These are phyloP conservation scores for Camelina neglecta DNA, from an alignment of 345 rosid genomes.

Conservation along the genomic window DNA sequence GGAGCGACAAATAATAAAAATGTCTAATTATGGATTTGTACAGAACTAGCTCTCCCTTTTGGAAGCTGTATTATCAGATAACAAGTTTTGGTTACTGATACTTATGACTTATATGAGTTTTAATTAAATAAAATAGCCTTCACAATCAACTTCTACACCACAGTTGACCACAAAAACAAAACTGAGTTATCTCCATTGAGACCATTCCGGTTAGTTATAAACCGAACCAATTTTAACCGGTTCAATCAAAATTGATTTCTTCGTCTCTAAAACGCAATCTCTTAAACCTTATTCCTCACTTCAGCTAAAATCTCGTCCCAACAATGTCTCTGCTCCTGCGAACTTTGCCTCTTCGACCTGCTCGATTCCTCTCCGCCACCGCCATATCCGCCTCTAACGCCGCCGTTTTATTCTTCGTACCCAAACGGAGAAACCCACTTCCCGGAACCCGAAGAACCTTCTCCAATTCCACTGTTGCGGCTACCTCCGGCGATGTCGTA, in stretches of 20 bases:
- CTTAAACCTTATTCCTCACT: slow-evolving; percentile 23
- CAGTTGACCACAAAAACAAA: neutral
- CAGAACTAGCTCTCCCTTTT: slow-evolving; percentile 32
- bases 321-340: slow-evolving; percentile 55
- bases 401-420: slow-evolving; percentile 24
- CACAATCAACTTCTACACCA: too few species aligned
- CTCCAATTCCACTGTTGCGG: slow-evolving; percentile 40
- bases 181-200: neutral
- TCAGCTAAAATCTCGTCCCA: neutral
- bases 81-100: slow-evolving; percentile 35
- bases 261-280: slow-evolving; percentile 30
- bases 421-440: slow-evolving; percentile 33
- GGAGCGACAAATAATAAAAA: slow-evolving; percentile 23
- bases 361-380: slow-evolving; percentile 46
- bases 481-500: slow-evolving; percentile 25
- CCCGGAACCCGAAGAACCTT: slow-evolving; percentile 36
- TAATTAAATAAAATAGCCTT: neutral
- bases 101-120: neutral
- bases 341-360: slow-evolving; percentile 46
- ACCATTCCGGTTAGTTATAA: slow-evolving; percentile 11
- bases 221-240: slow-evolving; percentile 10
- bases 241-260: neutral
- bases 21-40: slow-evolving; percentile 45
- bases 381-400: slow-evolving; percentile 42
- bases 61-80: slow-evolving; percentile 25